phyloP scores from a whole-genome alignment of 2,329 filamentous ascomycete species.

The Tothia fuscella region DNA sequence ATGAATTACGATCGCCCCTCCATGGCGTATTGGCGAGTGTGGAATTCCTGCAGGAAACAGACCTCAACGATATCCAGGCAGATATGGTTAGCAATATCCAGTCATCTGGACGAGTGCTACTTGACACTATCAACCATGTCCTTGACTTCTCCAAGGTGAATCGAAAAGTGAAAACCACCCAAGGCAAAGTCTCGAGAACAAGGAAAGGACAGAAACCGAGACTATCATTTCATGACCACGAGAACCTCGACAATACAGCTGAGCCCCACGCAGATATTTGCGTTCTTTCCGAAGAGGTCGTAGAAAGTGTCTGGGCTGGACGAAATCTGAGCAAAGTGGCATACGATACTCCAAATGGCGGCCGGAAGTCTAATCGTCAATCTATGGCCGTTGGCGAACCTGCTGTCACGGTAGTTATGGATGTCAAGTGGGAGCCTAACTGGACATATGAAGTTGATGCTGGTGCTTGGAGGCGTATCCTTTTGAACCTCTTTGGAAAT shows the following conservation, averaged over 20 bases:
- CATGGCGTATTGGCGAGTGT: constrained; percentile 17
- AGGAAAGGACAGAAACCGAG: not conserved
- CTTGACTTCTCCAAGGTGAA: constrained; percentile 18
- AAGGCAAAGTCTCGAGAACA: not conserved
- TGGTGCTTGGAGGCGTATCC: constrained; percentile 21
- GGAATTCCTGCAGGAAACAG: constrained; percentile 5
- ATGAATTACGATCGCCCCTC: constrained; percentile 22
- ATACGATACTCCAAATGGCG: constrained; percentile 19
- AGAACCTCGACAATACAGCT: not conserved
- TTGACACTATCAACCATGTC: constrained; percentile 30
- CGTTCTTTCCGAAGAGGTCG: constrained; percentile 9
- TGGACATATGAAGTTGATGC: constrained; percentile 46
- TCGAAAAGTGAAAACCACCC: not conserved
- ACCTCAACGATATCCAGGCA: constrained; percentile 1
- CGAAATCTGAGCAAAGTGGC: constrained; percentile 16
- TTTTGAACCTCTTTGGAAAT: constrained; percentile 9
- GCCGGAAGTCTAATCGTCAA: not conserved
- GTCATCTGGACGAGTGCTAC: constrained; percentile 23
- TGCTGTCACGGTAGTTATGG: constrained; percentile 1
- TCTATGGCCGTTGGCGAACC: not conserved
- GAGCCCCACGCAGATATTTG: constrained; percentile 4
- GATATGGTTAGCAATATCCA: constrained; percentile 4
- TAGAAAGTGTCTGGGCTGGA: constrained; percentile 10
- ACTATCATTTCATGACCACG: not conserved
- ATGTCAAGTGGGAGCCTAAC: constrained; percentile 13